Conservation (phyloP, 345 rosid genomes). For the Eucalyptus pauciflora region DNA sequence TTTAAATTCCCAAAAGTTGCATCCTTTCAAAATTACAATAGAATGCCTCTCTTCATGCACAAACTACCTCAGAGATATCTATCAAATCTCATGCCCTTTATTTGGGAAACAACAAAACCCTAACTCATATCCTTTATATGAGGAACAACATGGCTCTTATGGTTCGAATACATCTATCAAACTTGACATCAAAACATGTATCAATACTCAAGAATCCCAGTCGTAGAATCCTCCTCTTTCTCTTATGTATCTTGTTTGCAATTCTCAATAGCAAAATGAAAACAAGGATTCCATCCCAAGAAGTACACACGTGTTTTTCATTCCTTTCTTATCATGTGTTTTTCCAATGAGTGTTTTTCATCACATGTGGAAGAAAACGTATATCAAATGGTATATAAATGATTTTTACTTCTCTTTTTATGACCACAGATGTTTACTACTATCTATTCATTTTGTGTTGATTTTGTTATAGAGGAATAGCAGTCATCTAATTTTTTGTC, state of each 20-base stretch:
- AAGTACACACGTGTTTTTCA: not conserved
- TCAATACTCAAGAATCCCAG: not conserved
- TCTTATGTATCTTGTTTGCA: rapidly evolving
- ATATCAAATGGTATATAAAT: no score
- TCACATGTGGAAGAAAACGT: rapidly evolving
- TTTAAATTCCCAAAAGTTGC: no score
- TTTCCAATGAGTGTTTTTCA: not conserved
- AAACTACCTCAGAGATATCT: rapidly evolving
- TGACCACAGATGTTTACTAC: rapidly evolving
- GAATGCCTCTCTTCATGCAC: no score
- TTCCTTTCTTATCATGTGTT: not conserved
- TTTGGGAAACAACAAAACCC: no score
- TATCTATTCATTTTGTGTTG: not conserved
- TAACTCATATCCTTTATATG: no score
- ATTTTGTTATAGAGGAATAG: not conserved
- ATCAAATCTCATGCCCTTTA: no score
- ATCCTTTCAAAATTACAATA: no score
- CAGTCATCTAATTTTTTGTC: not conserved
- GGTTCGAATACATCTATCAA: not conserved
- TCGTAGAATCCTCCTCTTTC: not conserved
- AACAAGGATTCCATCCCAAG: not conserved
- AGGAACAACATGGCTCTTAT: rapidly evolving
- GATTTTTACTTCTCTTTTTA: not conserved
- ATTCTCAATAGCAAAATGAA: not conserved
- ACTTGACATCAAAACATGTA: no score